Percentiles rank a stretch among this genome's conserved stretches.
Conservation (phyloP, 768 basidiomycete genomes). For the Phlebiopsis gigantea region DNA sequence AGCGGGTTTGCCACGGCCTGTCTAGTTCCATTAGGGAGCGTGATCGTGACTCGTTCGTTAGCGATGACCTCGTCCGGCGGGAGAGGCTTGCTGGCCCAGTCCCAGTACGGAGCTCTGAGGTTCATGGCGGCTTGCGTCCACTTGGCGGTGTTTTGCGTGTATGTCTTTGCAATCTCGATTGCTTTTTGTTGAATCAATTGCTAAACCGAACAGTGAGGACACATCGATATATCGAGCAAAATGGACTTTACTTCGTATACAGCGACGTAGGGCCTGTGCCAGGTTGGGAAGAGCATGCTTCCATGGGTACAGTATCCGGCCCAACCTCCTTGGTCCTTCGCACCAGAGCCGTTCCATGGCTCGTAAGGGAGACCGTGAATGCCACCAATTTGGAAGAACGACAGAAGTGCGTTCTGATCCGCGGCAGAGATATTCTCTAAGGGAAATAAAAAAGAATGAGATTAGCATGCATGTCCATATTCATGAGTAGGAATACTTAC, state of each 20-base stretch:
- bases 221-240: too few relatives aligned
- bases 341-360: slow-evolving; percentile 37
- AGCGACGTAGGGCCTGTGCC: slow-evolving; percentile 49
- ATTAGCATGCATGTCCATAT: too few relatives aligned
- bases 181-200: slow-evolving; percentile 43
- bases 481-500: slow-evolving; percentile 33
- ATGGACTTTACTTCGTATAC: slow-evolving; percentile 35
- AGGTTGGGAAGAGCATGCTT: slow-evolving; percentile 47
- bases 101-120: slow-evolving; percentile 45
- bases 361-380: slow-evolving; percentile 48
- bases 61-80: slow-evolving; percentile 36
- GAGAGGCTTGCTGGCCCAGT: slow-evolving; percentile 39
- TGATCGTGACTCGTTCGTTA: slow-evolving; percentile 26
- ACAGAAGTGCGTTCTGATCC: slow-evolving; percentile 28
- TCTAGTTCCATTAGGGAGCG: slow-evolving; percentile 25
- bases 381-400: slow-evolving; percentile 43
- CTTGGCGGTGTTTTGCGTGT: slow-evolving; percentile 19
- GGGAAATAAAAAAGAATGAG: too few relatives aligned
- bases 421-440: too few relatives aligned
- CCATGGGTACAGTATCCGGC: slow-evolving; percentile 53
- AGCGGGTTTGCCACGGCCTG: slow-evolving; percentile 30
- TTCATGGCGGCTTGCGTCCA: slow-evolving; percentile 32
- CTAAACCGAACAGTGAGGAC: too few relatives aligned
- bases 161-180: slow-evolving; percentile 34
- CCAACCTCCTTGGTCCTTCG: slow-evolving; percentile 2